phyloP scores from a whole-genome alignment of 805 yeast genomes.

The Kodamaea sagamina region DNA sequence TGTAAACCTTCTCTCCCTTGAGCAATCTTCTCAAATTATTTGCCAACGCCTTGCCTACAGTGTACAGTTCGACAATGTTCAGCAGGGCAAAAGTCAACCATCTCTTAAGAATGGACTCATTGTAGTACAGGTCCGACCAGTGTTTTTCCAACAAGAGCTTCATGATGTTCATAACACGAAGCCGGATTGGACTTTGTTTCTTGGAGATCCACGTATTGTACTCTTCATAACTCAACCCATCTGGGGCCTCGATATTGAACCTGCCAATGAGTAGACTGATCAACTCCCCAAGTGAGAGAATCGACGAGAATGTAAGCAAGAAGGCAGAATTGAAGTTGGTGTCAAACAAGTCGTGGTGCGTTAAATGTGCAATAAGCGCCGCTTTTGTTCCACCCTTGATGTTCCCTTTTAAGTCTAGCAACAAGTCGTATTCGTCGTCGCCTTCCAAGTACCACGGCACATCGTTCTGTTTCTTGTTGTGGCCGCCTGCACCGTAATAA shows the following conservation, averaged over 20 bases:
- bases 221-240: slow-evolving; percentile 81
- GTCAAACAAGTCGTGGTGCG: slow-evolving; percentile 68
- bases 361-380: slow-evolving; percentile 77
- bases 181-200: slow-evolving; percentile 67
- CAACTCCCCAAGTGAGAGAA: slow-evolving; percentile 66
- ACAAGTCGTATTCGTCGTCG: slow-evolving; percentile 57
- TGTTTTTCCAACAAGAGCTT: slow-evolving; percentile 64
- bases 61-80: slow-evolving; percentile 23
- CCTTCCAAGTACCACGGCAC: slow-evolving; percentile 74
- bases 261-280: slow-evolving; percentile 60
- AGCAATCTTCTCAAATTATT: slow-evolving; percentile 26
- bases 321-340: slow-evolving; percentile 67
- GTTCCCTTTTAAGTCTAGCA: slow-evolving; percentile 66
- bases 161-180: slow-evolving; percentile 66
- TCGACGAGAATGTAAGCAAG: slow-evolving; percentile 73
- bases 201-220: slow-evolving; percentile 73
- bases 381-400: slow-evolving; percentile 82
- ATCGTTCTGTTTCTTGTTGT: slow-evolving; percentile 37
- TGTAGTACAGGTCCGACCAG: slow-evolving; percentile 66
- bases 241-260: slow-evolving; percentile 78
- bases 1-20: slow-evolving; percentile 32
- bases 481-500: slow-evolving; percentile 32
- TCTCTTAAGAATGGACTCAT: slow-evolving; percentile 39
- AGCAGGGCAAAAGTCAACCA: slow-evolving; percentile 35
- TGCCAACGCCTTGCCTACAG: slow-evolving; percentile 32